Base-by-base conservation (phyloP, 1,284 basidiomycete genomes). In the Laetiporus sulphureus region DNA sequence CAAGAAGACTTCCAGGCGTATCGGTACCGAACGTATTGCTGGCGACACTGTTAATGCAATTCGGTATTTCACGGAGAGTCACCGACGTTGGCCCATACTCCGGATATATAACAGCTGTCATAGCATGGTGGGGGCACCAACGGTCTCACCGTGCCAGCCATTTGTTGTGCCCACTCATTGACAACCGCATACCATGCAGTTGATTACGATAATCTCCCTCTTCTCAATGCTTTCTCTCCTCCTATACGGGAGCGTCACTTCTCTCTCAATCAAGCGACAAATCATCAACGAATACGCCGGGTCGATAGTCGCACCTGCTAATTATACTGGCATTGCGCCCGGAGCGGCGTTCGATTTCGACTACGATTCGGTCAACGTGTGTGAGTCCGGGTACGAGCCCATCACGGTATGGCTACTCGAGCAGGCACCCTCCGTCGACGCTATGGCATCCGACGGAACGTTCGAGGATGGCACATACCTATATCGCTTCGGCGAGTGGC, bases 331-430 rank as follows among this genome's bases (percentile, higher is more conserved):
- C 22, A 49, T 56, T 20, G 41, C 40, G 0, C 41, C 52, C 1
- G 50, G 46, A 3, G 36, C 42, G 15, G 36, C 25, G 13, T 50
- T 56, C 47, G 36, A 44, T 19, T 56, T 56, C 41, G 13, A 25
- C 10, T 56, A 51, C 49, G 27, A 44, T n/a, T 30, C 45, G 33
- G 32, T 11, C 21, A 50, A 54, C 44, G 30, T 29, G 22, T 56
- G 54, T 46, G 38, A 54, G 31, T 48, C 52, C 16, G 52, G 54
- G 16, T 56, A 52, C 43, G 47, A 45, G 36, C 49, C 46, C 21
- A 44, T 56, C 40, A 40, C 46, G 10, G 46, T 56, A 12, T 54
- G 49, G 36, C 49, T 56, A 16, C 46, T 51, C 40, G 35, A 40
- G 3, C 21, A 39, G 19, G 38, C 49, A 12, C 51, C 52, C 1